A percentile compares a stretch with the other conserved stretches of the same genome.
phyloP scores from a whole-genome alignment of 305 asterid genomes.

The Withania somnifera region DNA sequence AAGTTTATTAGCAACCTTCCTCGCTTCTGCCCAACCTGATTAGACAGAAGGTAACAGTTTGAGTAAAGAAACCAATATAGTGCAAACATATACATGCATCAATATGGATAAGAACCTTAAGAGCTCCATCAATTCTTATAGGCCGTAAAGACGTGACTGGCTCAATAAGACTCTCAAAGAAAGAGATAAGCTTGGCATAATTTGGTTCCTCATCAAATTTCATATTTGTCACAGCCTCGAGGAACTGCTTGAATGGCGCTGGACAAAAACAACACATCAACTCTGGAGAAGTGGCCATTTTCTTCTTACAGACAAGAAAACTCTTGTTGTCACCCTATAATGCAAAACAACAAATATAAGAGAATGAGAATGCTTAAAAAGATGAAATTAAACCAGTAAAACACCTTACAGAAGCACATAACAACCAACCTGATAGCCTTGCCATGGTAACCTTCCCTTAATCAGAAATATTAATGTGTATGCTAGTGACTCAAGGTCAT shows the following conservation, averaged over 20 bases:
- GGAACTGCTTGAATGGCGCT: constrained; percentile 72
- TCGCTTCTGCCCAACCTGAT: constrained; percentile 93
- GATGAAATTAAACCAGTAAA: constrained; percentile 6
- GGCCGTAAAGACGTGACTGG: constrained; percentile 69
- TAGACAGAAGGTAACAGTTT: constrained; percentile 7
- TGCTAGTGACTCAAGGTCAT: constrained; percentile 95
- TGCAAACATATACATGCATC: not conserved
- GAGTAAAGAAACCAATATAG: not conserved
- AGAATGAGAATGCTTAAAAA: not conserved
- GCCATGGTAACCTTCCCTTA: constrained; percentile 97
- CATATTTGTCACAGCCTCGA: constrained; percentile 90
- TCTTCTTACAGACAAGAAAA: constrained; percentile 90
- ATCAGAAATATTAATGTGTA: constrained; percentile 93
- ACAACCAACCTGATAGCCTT: constrained; percentile 79
- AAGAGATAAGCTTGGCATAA: constrained; percentile 70
- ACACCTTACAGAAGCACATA: constrained; percentile 1
- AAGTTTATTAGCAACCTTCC: constrained; percentile 84
- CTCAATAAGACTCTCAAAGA: constrained; percentile 76
- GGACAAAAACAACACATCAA: constrained; percentile 97
- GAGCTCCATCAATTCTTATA: constrained; percentile 94
- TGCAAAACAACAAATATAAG: constrained; percentile 10
- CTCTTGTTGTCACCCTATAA: constrained; percentile 98
- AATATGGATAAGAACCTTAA: constrained; percentile 42
- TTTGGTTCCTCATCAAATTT: constrained; percentile 96
- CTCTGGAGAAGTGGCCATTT: constrained; percentile 95